These are phyloP conservation scores for Plasmodium gonderi DNA, from an alignment of 169 alveolate species.

Conservation along the genomic window DNA sequence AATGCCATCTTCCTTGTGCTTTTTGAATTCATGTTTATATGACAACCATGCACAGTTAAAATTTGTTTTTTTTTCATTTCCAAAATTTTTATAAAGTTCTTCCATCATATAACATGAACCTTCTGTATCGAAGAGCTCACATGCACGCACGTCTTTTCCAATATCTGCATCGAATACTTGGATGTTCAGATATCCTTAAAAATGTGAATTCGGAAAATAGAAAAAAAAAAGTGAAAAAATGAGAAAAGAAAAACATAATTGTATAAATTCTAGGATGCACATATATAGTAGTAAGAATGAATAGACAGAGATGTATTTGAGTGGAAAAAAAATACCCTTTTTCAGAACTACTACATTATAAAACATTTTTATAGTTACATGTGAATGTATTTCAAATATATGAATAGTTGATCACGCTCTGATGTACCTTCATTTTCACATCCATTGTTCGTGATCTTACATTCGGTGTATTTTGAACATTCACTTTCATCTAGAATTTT, in stretches of 20 bases:
- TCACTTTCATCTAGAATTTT: conserved; percentile 7
- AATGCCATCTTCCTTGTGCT: background rate
- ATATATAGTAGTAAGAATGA: too few relatives aligned
- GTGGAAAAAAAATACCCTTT: too few relatives aligned
- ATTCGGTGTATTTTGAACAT: conserved; percentile 27
- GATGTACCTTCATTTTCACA: conserved; percentile 59
- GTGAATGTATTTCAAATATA: background rate
- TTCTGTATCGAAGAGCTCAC: conserved; percentile 47
- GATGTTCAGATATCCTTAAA: conserved; percentile 16
- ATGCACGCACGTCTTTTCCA: conserved; percentile 45
- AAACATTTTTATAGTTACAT: too few relatives aligned
- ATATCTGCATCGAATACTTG: conserved; percentile 22
- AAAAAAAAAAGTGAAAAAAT: background rate
- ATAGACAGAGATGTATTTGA: too few relatives aligned
- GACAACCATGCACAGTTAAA: conserved; percentile 63
- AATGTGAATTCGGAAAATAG: background rate
- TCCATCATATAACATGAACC: conserved; percentile 66
- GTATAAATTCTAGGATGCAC: background rate
- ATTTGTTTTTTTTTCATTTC: conserved; percentile 11
- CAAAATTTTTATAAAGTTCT: background rate
- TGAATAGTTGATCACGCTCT: background rate
- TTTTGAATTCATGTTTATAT: conserved; percentile 14
- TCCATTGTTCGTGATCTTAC: conserved; percentile 11
- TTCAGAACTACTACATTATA: too few relatives aligned
- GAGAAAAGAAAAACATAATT: background rate